Evolutionary conservation across 306 rosid species (phyloP).

Genomic region (Prosopis cineraria): DNA sequence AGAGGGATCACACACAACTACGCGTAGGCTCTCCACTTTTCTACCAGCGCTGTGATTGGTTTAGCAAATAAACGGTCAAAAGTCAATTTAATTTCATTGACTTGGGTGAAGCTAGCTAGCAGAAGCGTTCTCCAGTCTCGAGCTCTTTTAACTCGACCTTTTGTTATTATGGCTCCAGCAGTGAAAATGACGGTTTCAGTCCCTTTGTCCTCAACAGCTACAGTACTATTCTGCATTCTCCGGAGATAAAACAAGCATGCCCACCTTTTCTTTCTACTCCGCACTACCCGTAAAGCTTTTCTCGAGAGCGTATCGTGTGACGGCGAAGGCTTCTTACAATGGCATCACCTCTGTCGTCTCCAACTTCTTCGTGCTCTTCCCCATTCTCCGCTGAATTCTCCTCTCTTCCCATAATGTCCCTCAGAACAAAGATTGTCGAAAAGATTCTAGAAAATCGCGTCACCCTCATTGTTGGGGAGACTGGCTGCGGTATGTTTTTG

Average conservation of each 20-base stretch:
- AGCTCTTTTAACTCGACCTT: slow-evolving; percentile 30
- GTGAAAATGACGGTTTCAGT: not conserved
- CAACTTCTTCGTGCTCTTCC: slow-evolving; percentile 36
- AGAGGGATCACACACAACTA: slow-evolving; percentile 2
- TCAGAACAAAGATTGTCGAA: slow-evolving; percentile 69
- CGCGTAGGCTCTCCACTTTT: not conserved
- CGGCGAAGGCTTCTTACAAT: slow-evolving; percentile 36
- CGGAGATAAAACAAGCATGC: not conserved
- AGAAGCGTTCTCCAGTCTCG: not conserved
- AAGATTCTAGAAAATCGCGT: slow-evolving; percentile 80
- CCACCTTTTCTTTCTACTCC: not conserved
- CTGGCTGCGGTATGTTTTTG: slow-evolving; percentile 72
- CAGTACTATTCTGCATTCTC: not conserved
- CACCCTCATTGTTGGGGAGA: slow-evolving; percentile 84
- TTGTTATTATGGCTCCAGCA: not conserved
- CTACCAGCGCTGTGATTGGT: slow-evolving; percentile 24
- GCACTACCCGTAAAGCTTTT: not conserved
- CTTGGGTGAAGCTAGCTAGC: not conserved
- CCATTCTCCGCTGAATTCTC: slow-evolving; percentile 46
- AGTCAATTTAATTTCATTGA: not conserved
- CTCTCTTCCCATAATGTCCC: slow-evolving; percentile 64
- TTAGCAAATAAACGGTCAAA: not conserved
- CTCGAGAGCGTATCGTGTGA: not conserved
- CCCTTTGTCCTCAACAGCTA: not conserved
- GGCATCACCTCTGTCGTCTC: slow-evolving; percentile 56